phyloP scores from a whole-genome alignment of 352 stramenopile genomes.

The Pythium apleroticum region DNA sequence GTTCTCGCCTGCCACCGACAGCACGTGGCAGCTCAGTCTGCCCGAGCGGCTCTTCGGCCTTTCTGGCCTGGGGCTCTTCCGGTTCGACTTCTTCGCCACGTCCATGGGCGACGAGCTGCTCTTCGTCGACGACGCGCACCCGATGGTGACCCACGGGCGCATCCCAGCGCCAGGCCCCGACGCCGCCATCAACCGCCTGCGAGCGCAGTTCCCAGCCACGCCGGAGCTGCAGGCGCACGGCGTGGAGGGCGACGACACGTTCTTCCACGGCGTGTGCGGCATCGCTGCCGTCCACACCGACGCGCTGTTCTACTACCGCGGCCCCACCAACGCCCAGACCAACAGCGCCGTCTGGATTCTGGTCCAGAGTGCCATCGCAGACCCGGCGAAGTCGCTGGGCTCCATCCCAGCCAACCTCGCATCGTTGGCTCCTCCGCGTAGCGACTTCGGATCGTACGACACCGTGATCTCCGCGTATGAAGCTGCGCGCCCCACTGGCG shows the following conservation, averaged over 20 bases:
- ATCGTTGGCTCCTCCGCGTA: constrained; percentile 6
- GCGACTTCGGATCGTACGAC: constrained; percentile 16
- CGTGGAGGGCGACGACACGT: constrained; percentile 13
- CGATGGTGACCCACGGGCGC: constrained; percentile 21
- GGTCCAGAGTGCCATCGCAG: neutral
- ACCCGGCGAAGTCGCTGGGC: neutral
- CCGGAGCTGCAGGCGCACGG: constrained; percentile 18
- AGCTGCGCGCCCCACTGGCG: neutral
- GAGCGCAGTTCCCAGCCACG: constrained; percentile 8
- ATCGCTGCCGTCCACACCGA: constrained; percentile 22
- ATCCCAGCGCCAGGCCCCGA: constrained; percentile 3
- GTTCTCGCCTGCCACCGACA: constrained; percentile 5
- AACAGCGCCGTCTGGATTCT: constrained; percentile 22
- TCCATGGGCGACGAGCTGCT: constrained; percentile 16
- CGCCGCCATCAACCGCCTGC: constrained; percentile 12
- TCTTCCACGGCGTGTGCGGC: constrained; percentile 21
- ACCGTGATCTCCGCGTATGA: constrained; percentile 13
- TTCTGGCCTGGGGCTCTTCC: constrained; percentile 19
- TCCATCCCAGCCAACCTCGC: constrained; percentile 14
- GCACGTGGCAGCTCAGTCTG: constrained; percentile 23
- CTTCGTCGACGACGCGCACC: constrained; percentile 22
- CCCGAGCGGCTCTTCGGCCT: constrained; percentile 22
- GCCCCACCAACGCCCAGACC: constrained; percentile 17
- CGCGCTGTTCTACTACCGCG: constrained; percentile 29
- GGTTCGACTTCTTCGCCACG: constrained; percentile 24